Evolutionary conservation across 306 rosid genomes (phyloP), one percentile per base, ranked within the genome.

Genomic region (Quercus dentata): DNA sequence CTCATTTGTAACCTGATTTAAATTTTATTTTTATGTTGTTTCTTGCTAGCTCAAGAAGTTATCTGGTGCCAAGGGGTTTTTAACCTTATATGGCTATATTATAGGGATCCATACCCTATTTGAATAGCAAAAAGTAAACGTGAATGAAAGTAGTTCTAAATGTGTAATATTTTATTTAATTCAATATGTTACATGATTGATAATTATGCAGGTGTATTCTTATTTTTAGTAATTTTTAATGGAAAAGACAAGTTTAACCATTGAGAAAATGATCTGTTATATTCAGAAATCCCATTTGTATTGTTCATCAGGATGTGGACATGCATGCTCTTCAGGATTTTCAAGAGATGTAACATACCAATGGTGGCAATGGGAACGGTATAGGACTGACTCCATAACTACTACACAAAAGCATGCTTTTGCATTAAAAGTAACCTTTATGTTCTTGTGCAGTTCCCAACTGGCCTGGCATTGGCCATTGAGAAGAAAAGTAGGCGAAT

Each of bases 301-400:
- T 65, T 83, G 70, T 80, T 73, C 68, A 69, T 77, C 91, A 95
- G 99, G 99, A 85, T 88, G 87, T 92, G 98, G 98, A 95, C 98
- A 8, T 95, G 99, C 92, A 78, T 95, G 15, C 83, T 87, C 35
- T 87, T 94, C 72, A 79, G 91, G 83, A 85, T 89, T 69, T 90
- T 91, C 83, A 83, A 76, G 92, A 87, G 75, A 75, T 90, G 97
- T 80, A 96, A 90, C 74, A 31, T 91, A 73, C 99, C 97, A 71
- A 88, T 93, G 98, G 86, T 93, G 75, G 97, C 88, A 76, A 81
- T 88, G 83, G 99, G 94, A 70, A 90, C 99, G 86, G 99, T 95
- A 89, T 52, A 77, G 46, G 56, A 58, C 76, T 74, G 33, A 30
- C n/a, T 57, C 20, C 57, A 6, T 41, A 13, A 51, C 59, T 4